These are phyloP conservation scores for Taxawa tesnikishii DNA, from an alignment of 2,329 filamentous ascomycete genomes.

Conservation along the genomic window DNA sequence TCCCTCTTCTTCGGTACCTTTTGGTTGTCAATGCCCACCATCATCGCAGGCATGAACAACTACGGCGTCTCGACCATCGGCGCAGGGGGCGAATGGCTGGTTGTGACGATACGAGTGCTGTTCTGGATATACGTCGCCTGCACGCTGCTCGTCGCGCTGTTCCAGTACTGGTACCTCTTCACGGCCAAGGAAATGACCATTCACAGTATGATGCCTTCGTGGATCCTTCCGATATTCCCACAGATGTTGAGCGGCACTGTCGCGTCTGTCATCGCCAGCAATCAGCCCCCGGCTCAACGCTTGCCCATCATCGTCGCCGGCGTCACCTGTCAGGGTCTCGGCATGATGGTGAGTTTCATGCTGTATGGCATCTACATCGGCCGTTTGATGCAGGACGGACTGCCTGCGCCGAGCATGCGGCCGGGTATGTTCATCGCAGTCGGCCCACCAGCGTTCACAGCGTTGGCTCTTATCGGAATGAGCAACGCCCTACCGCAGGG, in stretches of 20 bases:
- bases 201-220: constrained; percentile 6
- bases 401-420: constrained; percentile 27
- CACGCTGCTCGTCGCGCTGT: constrained; percentile 46
- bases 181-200: constrained; percentile 4
- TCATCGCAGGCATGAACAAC: constrained; percentile 52
- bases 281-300: constrained; percentile 20
- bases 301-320: constrained; percentile 32
- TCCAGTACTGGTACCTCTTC: constrained; percentile 28
- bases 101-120: constrained; percentile 45
- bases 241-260: constrained; percentile 22
- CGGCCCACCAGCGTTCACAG: constrained; percentile 24
- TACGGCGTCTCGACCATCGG: constrained; percentile 50
- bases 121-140: constrained; percentile 57
- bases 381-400: constrained; percentile 26
- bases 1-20: constrained; percentile 35
- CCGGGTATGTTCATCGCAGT: constrained; percentile 42
- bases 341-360: constrained; percentile 31
- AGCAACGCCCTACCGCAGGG: constrained; percentile 10
- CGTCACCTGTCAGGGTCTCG: constrained; percentile 32
- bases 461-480: constrained; percentile 14
- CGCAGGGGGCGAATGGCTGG: constrained; percentile 36
- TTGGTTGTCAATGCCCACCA: constrained; percentile 23
- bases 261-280: constrained; percentile 18
- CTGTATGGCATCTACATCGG: constrained; percentile 30
- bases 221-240: constrained; percentile 12